These are phyloP conservation scores for Tulasnella sp. DNA, from an alignment of 768 basidiomycete genomes.

Conservation along the genomic window DNA sequence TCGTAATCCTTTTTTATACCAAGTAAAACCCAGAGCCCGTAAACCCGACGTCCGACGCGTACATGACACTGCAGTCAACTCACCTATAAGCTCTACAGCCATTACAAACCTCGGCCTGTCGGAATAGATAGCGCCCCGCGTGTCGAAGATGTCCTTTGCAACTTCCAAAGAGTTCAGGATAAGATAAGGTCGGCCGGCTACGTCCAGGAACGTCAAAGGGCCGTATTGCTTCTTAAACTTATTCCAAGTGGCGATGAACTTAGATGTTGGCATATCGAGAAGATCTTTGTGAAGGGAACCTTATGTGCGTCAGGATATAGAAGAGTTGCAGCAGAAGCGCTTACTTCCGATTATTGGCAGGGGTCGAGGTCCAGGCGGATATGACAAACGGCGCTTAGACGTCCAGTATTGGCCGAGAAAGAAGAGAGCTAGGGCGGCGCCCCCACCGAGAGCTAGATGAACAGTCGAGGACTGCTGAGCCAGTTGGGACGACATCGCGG, in stretches of 20 bases:
- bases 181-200: constrained; percentile 15
- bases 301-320: background rate
- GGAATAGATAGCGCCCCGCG: constrained; percentile 18
- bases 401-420: no score
- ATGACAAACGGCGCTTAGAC: no score
- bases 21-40: background rate
- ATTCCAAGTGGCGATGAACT: background rate
- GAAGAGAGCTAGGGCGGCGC: no score
- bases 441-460: background rate
- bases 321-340: background rate
- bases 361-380: no score
- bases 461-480: background rate
- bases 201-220: background rate
- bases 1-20: background rate
- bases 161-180: constrained; percentile 15
- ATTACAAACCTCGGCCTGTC: constrained; percentile 18
- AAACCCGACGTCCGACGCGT: background rate
- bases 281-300: background rate
- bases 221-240: constrained; percentile 14
- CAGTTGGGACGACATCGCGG: background rate
- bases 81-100: background rate
- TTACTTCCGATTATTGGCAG: no score
- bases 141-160: constrained; percentile 21
- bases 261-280: constrained; percentile 25
- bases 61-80: no score